Base-by-base conservation (phyloP, 495 filamentous ascomycete species). In the Aspergillus haitiensis region DNA sequence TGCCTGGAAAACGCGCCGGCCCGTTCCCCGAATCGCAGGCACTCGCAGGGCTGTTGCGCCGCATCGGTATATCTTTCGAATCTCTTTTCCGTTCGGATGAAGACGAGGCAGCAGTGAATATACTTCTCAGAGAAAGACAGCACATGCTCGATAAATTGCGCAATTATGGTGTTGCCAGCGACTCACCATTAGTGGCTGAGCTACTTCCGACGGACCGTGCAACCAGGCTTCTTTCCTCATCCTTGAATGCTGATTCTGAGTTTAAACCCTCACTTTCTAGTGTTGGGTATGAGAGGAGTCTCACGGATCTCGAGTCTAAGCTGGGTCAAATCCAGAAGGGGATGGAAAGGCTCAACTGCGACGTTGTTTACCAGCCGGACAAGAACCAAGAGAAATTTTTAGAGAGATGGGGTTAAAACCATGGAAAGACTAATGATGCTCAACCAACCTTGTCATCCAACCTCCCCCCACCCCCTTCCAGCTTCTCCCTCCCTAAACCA, bases 31-130 rank as follows among this genome's bases (percentile, higher is more conserved):
- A 73, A 31, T 68, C 68, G 37, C 71, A 71, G 11, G 64, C 63
- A 32, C 58, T 79, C 4, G 71, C 74, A 44, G 70, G 63, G 35
- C 57, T 78, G 13, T 56, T 78, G 49, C 75, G 76, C 32, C 76
- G 74, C 13, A 60, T 75, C 11, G 77, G 75, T 1, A 44, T 79
- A 16, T 65, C 71, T 8, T 61, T 64, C 6, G 72, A 74, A 60
- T 70, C 70, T 6, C 63, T 73, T 0, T 63, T 73, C 48, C 64
- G 66, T 3, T 61, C 69, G 3, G 65, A 68, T 35, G 64, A 44
- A 52, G 63, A 64, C 8, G 57, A 61, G 51, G 64, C 54, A 40
- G 63, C 64, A 47, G 63, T 54, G 13, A 49, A 52, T 15, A 56
- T 60, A 12, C 68, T 78, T 7, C 47, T 65, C 18, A 70, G 73